Percentiles rank a stretch among this genome's conserved stretches.
These are phyloP conservation scores for Parastagonospora nodorum DNA, from an alignment of 2,329 filamentous ascomycete species.

Conservation along the genomic window DNA sequence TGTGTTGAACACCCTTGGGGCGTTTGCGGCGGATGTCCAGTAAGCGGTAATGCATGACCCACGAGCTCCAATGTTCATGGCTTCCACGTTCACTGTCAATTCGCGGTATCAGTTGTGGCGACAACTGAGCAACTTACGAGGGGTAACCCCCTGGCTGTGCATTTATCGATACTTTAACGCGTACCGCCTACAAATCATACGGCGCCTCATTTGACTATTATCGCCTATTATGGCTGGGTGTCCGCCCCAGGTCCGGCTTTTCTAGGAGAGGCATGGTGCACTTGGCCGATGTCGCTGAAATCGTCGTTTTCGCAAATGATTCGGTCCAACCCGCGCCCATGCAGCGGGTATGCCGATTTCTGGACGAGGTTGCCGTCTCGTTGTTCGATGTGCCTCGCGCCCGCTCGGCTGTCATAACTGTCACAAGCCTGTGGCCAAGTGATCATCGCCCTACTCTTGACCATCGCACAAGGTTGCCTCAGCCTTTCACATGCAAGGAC, in stretches of 20 bases:
- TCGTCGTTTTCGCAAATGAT: conserved; percentile 31
- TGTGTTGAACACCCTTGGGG: conserved; percentile 15
- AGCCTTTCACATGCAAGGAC: conserved; percentile 5
- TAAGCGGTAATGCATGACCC: conserved; percentile 18
- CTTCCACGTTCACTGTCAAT: too few species aligned
- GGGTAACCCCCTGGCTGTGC: too few species aligned
- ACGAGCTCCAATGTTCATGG: too few species aligned
- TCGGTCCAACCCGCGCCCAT: conserved; percentile 36
- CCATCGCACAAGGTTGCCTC: conserved; percentile 2
- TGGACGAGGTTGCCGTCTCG: conserved; percentile 36
- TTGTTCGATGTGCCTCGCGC: conserved; percentile 28
- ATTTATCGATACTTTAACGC: too few species aligned
- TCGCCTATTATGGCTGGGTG: conserved; percentile 2
- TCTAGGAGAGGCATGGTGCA: conserved; percentile 20
- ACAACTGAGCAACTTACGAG: too few species aligned
- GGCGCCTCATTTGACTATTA: conserved; percentile 21
- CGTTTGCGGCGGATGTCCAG: conserved; percentile 24
- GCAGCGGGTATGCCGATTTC: conserved; percentile 24
- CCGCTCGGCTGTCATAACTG: conserved; percentile 7
- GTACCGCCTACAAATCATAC: conserved; percentile 2
- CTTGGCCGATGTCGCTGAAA: conserved; percentile 35
- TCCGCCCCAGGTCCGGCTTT: conserved; percentile 16
- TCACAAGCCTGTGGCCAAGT: conserved; percentile 32
- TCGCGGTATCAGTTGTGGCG: too few species aligned
- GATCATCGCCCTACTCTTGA: conserved; percentile 20